Percentiles rank a stretch among this genome's conserved stretches.
Conservation (phyloP, 306 rosid genomes). For the Vigna trinervia region DNA sequence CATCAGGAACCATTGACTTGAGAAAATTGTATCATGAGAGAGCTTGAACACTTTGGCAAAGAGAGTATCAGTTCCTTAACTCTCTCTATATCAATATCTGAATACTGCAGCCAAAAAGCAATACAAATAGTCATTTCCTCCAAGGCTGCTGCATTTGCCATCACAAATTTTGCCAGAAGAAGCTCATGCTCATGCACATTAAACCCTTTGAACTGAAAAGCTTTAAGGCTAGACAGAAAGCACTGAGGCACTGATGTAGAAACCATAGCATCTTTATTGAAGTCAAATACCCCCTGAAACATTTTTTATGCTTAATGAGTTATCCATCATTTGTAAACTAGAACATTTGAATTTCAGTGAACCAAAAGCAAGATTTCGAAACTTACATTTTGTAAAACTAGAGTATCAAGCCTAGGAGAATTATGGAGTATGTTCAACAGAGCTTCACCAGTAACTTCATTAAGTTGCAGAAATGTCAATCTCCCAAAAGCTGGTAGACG, state of each 20-base stretch:
- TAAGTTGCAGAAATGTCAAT: slow-evolving; percentile 47
- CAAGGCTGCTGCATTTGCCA: slow-evolving; percentile 44
- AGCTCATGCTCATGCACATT: slow-evolving; percentile 45
- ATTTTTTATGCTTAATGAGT: slow-evolving; percentile 13
- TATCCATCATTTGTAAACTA: slow-evolving; percentile 9
- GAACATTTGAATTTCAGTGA: not conserved
- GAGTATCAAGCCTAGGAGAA: slow-evolving; percentile 48
- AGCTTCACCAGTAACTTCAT: slow-evolving; percentile 49
- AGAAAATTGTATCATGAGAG: slow-evolving; percentile 33
- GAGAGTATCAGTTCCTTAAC: slow-evolving; percentile 45
- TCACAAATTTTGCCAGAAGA: slow-evolving; percentile 40
- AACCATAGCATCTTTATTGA: slow-evolving; percentile 34
- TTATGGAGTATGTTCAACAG: slow-evolving; percentile 46
- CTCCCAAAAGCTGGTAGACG: slow-evolving; percentile 43
- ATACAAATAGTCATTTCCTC: slow-evolving; percentile 35
- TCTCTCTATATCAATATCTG: slow-evolving; percentile 43
- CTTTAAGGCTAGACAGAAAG: slow-evolving; percentile 43
- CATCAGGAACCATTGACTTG: slow-evolving; percentile 22
- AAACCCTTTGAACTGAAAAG: slow-evolving; percentile 37
- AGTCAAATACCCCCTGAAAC: slow-evolving; percentile 53
- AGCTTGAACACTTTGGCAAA: slow-evolving; percentile 43
- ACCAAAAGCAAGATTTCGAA: not conserved
- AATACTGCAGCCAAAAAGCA: slow-evolving; percentile 45
- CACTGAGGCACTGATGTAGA: slow-evolving; percentile 45
- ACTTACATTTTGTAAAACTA: slow-evolving; percentile 56